Percentiles rank a stretch among this genome's conserved stretches.
These are phyloP conservation scores for Noccaea caerulescens DNA, from an alignment of 345 rosid species.

Conservation along the genomic window DNA sequence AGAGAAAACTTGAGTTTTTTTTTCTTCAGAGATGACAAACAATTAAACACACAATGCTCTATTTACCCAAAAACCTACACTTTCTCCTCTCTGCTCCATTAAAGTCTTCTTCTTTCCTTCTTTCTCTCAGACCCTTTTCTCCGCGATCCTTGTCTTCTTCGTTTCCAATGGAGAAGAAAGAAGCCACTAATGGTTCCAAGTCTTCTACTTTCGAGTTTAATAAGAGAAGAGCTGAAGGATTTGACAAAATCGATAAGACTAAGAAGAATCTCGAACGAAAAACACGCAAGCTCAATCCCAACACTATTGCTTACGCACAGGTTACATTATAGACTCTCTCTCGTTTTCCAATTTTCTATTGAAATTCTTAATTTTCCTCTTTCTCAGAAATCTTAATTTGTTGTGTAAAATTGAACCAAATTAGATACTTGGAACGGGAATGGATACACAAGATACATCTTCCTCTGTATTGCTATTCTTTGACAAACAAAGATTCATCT, in stretches of 20 bases:
- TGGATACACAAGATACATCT: constrained; percentile 96
- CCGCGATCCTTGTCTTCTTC: constrained; percentile 43
- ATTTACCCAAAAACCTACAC: constrained; percentile 54
- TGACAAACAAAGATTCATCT: constrained; percentile 88
- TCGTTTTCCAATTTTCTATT: not conserved
- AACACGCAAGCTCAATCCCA: constrained; percentile 73
- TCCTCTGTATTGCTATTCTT: constrained; percentile 92
- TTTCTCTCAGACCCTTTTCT: constrained; percentile 42
- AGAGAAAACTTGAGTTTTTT: not conserved
- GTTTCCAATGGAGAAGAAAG: constrained; percentile 54
- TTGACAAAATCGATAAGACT: constrained; percentile 51
- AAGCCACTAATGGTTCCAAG: constrained; percentile 14
- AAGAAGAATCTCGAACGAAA: constrained; percentile 74
- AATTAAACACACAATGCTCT: constrained; percentile 43
- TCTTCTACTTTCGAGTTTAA: constrained; percentile 60
- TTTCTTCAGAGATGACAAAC: constrained; percentile 20
- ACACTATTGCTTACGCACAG: constrained; percentile 85
- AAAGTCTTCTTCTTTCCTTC: constrained; percentile 44
- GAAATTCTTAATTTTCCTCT: not conserved
- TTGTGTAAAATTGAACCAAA: not conserved
- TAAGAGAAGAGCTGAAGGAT: constrained; percentile 79
- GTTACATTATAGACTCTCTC: constrained; percentile 36
- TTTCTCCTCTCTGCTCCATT: constrained; percentile 46
- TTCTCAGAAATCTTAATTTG: not conserved
- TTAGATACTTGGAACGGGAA: constrained; percentile 92